Evolutionary conservation across 164 flowering plant species (phyloP), one percentile per base, ranked within the genome.

Genomic region (Akebia trifoliata): DNA sequence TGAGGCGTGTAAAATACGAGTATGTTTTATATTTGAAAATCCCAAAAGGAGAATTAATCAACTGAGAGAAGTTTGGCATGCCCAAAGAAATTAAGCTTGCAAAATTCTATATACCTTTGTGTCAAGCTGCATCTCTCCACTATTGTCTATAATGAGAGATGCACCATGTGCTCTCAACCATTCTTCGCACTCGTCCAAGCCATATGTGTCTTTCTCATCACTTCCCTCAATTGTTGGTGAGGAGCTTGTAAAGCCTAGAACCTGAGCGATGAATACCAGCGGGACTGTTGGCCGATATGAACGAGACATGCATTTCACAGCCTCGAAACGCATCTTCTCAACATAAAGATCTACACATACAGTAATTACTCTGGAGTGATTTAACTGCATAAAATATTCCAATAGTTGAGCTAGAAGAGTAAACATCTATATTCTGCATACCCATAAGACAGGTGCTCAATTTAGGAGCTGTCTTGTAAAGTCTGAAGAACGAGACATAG

Each of bases 131-230:
- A 76, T 63, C 51, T 90, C 99, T 48, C 86, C 89, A 56, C 66
- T 74, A 60, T 59, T 72, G 65, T 87, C 98, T 6, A 66, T 18
- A 35, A 47, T 60, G 30, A 90, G 79, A 70, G 76, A 77, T 26
- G 90, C 99, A 54, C 99, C 99, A 70, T 93, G 99, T 20, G 93
- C 89, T 72, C 74, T 83, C 62, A 90, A 73, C 99, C 99, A 90
- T 62, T 90, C 96, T 53, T 78, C 71, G 53, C 99, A 93, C 46
- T 90, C 98, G 46, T 80, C 95, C 51, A 86, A 54, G 32, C 83
- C 84, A 65, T 76, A 86, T 0, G 60, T 12, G 18, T 84, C 88
- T 57, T 73, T 76, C 60, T 68, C 79, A 15, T 78, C 75, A 38
- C 49, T 59, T 59, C 54, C 78, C 64, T 81, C 84, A 31, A 38